Percentiles rank a stretch among this genome's conserved stretches.
These are phyloP conservation scores for Suillus decipiens DNA, from an alignment of 768 basidiomycete genomes.

Conservation along the genomic window DNA sequence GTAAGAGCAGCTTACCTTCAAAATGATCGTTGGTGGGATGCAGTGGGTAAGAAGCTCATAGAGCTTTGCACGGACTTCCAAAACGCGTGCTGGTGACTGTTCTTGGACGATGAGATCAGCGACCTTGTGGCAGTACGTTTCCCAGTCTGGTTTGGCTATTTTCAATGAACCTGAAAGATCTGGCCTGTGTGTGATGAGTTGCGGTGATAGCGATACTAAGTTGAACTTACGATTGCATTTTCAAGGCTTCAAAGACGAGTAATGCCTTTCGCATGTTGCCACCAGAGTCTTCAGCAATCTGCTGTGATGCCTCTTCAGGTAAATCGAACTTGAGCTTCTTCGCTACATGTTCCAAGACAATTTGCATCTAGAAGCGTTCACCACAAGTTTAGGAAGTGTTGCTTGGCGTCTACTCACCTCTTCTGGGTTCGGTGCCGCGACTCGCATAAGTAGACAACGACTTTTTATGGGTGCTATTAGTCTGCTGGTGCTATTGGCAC, in stretches of 20 bases:
- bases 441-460: constrained; percentile 91
- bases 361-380: constrained; percentile 63
- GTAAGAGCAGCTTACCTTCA: constrained; percentile 63
- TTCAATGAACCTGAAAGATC: constrained; percentile 76
- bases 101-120: constrained; percentile 88
- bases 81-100: constrained; percentile 85
- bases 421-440: constrained; percentile 78
- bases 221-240: constrained; percentile 86
- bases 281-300: constrained; percentile 77
- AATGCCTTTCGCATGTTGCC: constrained; percentile 96
- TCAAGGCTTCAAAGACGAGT: constrained; percentile 91
- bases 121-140: constrained; percentile 91
- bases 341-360: constrained; percentile 78
- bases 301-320: constrained; percentile 72
- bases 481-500: constrained; percentile 92
- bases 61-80: constrained; percentile 90
- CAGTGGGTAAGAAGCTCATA: constrained; percentile 97
- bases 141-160: constrained; percentile 99
- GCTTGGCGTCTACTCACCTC: constrained; percentile 55
- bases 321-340: constrained; percentile 77
- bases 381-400: constrained; percentile 6
- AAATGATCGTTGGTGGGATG: constrained; percentile 88
- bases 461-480: constrained; percentile 97
- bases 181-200: constrained; percentile 48
- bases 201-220: not conserved